These are phyloP conservation scores for Eucalyptus tenuipes DNA, from an alignment of 345 rosid genomes.

Conservation along the genomic window DNA sequence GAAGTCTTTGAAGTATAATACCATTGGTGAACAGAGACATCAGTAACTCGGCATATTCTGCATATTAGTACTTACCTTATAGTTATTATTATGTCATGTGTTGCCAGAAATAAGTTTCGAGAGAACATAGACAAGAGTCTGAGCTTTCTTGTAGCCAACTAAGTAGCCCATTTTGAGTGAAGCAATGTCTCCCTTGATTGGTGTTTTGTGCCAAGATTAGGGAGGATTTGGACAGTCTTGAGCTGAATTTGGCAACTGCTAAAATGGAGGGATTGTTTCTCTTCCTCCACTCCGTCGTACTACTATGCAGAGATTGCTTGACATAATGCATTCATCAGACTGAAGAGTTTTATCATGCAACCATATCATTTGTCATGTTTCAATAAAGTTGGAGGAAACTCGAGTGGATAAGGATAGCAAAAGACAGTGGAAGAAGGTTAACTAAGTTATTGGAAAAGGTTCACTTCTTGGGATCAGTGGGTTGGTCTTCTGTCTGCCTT, in stretches of 20 bases:
- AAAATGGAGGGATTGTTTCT: neutral
- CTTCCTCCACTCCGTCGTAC: neutral
- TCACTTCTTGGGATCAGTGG: neutral
- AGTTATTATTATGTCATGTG: neutral
- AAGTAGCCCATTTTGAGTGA: neutral
- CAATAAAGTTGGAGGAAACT: neutral
- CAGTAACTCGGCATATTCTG: neutral
- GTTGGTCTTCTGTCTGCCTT: neutral
- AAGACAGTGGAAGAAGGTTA: neutral
- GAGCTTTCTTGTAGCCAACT: neutral
- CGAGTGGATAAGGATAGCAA: neutral
- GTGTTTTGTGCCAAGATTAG: neutral
- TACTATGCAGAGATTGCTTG: neutral
- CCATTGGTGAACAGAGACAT: neutral
- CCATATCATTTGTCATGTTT: neutral
- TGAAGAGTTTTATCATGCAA: neutral
- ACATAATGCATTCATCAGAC: neutral
- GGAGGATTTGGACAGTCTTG: neutral
- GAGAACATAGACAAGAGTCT: neutral
- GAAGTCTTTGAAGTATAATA: neutral
- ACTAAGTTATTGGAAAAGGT: neutral
- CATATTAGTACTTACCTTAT: neutral
- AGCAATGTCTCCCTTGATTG: neutral
- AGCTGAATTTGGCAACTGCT: neutral
- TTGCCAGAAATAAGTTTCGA: neutral